phyloP scores from a whole-genome alignment of 2,329 filamentous ascomycete genomes.

The Phialemoniopsis sp. region DNA sequence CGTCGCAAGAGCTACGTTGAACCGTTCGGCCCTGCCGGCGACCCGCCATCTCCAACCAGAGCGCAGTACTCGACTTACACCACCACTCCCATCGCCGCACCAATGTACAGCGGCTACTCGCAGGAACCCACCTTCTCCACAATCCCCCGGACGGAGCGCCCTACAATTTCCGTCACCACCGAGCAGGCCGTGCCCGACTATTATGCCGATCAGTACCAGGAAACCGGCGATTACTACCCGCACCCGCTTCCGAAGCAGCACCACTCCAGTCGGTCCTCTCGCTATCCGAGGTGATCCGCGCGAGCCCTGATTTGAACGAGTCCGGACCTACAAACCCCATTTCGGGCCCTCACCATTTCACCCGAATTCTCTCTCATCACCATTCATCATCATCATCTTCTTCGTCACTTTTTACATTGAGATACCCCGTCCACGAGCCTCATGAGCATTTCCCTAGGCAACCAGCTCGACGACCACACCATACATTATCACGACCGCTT shows the following conservation, averaged over 20 bases:
- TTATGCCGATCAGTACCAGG: constrained; percentile 12
- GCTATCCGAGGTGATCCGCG: not conserved
- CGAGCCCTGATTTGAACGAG: not conserved
- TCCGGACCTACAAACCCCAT: no score
- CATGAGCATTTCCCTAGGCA: no score
- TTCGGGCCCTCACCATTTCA: no score
- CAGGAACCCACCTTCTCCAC: constrained; percentile 10
- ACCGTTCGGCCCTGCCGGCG: constrained; percentile 17
- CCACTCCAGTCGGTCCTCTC: not conserved
- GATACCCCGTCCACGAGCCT: no score
- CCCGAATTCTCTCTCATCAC: no score
- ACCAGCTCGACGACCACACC: no score
- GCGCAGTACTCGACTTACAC: constrained; percentile 3
- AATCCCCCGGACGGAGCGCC: constrained; percentile 12
- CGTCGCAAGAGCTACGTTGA: constrained; percentile 22
- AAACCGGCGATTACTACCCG: constrained; percentile 10
- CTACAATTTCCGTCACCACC: constrained; percentile 10
- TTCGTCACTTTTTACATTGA: no score
- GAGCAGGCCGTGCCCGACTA: constrained; percentile 8
- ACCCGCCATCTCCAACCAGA: constrained; percentile 8
- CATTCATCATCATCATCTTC: no score
- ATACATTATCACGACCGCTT: no score
- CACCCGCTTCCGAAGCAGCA: constrained; percentile 4
- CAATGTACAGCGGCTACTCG: constrained; percentile 7
- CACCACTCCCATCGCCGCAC: constrained; percentile 4